Percentiles rank a stretch among this genome's conserved stretches.
phyloP scores from a whole-genome alignment of 2,329 filamentous ascomycete species.

The Daldinia sp. region DNA sequence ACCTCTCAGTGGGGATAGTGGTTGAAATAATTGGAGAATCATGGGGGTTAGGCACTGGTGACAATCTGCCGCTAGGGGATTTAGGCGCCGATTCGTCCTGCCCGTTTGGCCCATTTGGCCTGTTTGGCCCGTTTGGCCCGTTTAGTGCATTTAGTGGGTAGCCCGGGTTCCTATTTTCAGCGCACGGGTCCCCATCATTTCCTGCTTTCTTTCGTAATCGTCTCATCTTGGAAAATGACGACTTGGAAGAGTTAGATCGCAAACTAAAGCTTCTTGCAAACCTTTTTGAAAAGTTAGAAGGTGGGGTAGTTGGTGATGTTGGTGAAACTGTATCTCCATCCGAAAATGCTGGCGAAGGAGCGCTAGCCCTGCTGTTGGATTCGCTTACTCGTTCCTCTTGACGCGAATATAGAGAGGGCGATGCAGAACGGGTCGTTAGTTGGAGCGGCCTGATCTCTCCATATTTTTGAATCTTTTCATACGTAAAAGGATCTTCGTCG shows the following conservation, averaged over 20 bases:
- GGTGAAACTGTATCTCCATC: conserved; percentile 48
- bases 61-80: conserved; percentile 47
- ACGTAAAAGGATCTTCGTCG: conserved; percentile 54
- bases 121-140: neutral
- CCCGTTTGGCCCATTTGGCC: conserved; percentile 11
- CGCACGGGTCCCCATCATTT: conserved; percentile 38
- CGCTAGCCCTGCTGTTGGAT: conserved; percentile 48
- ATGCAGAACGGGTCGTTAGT: conserved; percentile 46
- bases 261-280: conserved; percentile 49
- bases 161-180: conserved; percentile 40
- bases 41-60: conserved; percentile 47
- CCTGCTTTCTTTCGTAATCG: conserved; percentile 47
- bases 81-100: conserved; percentile 42
- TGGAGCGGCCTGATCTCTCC: conserved; percentile 46
- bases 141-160: conserved; percentile 34
- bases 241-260: conserved; percentile 44
- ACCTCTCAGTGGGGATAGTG: conserved; percentile 66
- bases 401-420: conserved; percentile 51
- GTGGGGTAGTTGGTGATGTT: conserved; percentile 49
- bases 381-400: conserved; percentile 46
- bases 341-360: conserved; percentile 48
- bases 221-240: conserved; percentile 42
- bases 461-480: conserved; percentile 46
- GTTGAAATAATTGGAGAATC: conserved; percentile 66
- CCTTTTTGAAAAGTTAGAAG: conserved; percentile 48